Evolutionary conservation across 495 filamentous ascomycete genomes (phyloP).

Genomic region (Penicillium longicatenatum): DNA sequence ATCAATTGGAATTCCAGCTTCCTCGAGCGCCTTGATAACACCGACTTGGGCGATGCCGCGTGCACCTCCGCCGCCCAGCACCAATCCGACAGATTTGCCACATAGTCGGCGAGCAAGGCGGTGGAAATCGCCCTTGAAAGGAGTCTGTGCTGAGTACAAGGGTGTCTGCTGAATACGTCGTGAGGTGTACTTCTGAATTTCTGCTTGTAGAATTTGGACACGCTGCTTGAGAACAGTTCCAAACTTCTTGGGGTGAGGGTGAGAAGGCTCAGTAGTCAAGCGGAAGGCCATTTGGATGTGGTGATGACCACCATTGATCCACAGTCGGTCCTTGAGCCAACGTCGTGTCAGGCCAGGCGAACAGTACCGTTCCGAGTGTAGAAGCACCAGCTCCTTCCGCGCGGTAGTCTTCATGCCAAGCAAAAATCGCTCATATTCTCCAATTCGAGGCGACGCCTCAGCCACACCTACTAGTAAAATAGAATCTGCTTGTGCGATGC

Average conservation of each 20-base stretch:
- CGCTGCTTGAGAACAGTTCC: slow-evolving; percentile 87
- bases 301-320: slow-evolving; percentile 99
- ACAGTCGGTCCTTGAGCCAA: slow-evolving; percentile 92
- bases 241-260: slow-evolving; percentile 74
- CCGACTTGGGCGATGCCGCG: slow-evolving; percentile 89
- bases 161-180: slow-evolving; percentile 81
- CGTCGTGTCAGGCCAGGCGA: slow-evolving; percentile 77
- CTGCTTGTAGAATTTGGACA: slow-evolving; percentile 92
- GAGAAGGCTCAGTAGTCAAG: slow-evolving; percentile 72
- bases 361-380: slow-evolving; percentile 90
- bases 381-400: slow-evolving; percentile 88
- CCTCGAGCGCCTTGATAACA: slow-evolving; percentile 91
- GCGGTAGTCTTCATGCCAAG: slow-evolving; percentile 97
- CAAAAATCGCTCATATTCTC: slow-evolving; percentile 94
- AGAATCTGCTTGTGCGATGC: slow-evolving; percentile 93
- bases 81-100: slow-evolving; percentile 91
- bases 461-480: slow-evolving; percentile 91
- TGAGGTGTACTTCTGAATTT: slow-evolving; percentile 97
- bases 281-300: slow-evolving; percentile 96
- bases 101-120: slow-evolving; percentile 87
- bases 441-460: slow-evolving; percentile 84
- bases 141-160: slow-evolving; percentile 85
- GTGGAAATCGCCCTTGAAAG: slow-evolving; percentile 96
- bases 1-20: slow-evolving; percentile 95
- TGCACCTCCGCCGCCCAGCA: slow-evolving; percentile 91